Conservation (phyloP, 352 stramenopile genomes). For the Globisporangium solare region DNA sequence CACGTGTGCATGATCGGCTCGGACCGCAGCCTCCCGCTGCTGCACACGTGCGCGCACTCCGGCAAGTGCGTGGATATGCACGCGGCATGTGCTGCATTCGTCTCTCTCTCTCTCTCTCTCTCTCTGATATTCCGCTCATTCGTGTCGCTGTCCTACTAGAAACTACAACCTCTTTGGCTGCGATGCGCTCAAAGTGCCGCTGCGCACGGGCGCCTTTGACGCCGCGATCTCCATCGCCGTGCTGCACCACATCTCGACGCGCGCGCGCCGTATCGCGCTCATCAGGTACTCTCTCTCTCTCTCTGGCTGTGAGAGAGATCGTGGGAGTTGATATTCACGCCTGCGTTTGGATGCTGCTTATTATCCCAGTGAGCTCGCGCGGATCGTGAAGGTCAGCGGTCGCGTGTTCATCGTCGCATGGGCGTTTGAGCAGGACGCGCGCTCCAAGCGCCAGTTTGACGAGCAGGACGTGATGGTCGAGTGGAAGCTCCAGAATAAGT, state of each 20-base stretch:
- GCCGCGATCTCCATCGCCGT: slow-evolving; percentile 82
- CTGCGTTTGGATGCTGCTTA: too few species aligned
- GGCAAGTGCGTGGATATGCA: slow-evolving; percentile 24
- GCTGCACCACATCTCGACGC: slow-evolving; percentile 80
- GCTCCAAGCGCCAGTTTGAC: slow-evolving; percentile 73
- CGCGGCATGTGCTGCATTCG: too few species aligned
- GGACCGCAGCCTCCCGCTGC: slow-evolving; percentile 74
- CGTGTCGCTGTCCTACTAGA: slow-evolving; percentile 14
- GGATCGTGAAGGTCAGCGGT: slow-evolving; percentile 55
- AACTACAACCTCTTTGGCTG: slow-evolving; percentile 60
- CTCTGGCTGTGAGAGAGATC: too few species aligned
- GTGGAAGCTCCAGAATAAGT: slow-evolving; percentile 86
- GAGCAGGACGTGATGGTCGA: slow-evolving; percentile 82
- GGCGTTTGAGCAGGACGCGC: slow-evolving; percentile 78
- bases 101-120: too few species aligned
- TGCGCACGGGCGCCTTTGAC: slow-evolving; percentile 58
- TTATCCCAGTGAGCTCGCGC: slow-evolving; percentile 50
- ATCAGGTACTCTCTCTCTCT: too few species aligned
- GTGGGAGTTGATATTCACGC: too few species aligned
- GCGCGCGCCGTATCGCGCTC: slow-evolving; percentile 57
- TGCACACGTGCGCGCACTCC: slow-evolving; percentile 32
- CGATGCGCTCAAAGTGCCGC: slow-evolving; percentile 60
- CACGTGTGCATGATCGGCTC: slow-evolving; percentile 60
- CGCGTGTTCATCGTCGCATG: slow-evolving; percentile 66
- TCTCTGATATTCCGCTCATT: too few species aligned